Base-by-base conservation (phyloP, 2,329 filamentous ascomycete genomes). In the Fusarium foetens region DNA sequence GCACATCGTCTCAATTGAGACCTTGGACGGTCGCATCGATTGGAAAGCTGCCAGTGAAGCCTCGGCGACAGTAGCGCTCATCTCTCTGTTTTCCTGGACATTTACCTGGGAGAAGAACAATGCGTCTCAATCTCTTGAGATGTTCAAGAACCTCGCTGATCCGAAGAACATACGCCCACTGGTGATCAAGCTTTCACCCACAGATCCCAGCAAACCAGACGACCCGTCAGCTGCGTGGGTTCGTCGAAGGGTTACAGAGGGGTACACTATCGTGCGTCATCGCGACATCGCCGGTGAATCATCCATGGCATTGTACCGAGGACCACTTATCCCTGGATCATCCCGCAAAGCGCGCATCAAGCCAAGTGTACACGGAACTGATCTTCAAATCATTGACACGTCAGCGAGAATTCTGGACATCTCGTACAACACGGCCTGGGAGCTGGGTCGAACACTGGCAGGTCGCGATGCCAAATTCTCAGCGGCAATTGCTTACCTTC, bases 341-440 rank as follows among this genome's bases (percentile, higher is more conserved):
- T 54, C 51, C 5, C 51, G 51, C 14, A 54, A 54, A 5, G 51
- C 36, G 8, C 51, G 51, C 36, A 54, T 54, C 51, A 54, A 54
- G 36, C 21, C 51, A 4, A 54, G 51, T 31, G 51, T 54, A 0
- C 51, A 54, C 0, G 51, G 51, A 5, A 54, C 51, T 1, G 51
- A 54, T 0, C 2, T 54, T 1, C 51, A 54, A 1, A 42, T 54
- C 36, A 42, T 54, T 11, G 51, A 54, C 25, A 54, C 51, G 1
- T 54, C 51, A 1, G 51, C 36, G 0, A 54, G 51, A 54, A 23
- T 54, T 1, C 36, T 54, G 1, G 51, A 54, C 3, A 42, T 54
- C 25, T 54, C 51, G 8, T 54, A 54, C 35, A 54, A 54, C 10
- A 54, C 51, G 8, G 51, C 51, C 21, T 54, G 51, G 51, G 51